Base-by-base conservation (phyloP, 306 rosid genomes). In the Prunus armeniaca region DNA sequence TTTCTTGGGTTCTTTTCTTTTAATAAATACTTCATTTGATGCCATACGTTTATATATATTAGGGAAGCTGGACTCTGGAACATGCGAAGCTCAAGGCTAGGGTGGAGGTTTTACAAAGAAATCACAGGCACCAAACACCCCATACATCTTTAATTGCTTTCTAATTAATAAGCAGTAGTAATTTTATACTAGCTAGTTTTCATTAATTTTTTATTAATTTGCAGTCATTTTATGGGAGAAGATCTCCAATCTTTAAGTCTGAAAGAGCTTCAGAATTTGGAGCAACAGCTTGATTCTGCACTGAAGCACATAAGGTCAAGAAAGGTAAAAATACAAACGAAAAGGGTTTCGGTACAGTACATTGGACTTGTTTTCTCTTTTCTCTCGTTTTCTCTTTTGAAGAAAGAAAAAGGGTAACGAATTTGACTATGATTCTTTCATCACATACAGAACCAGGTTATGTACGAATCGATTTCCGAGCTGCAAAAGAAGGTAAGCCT, bases 51-150 rank as follows among this genome's bases (percentile, higher is more conserved):
- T 45, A 9, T 67, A 93, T 67, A 93, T 34, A 6, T 38, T 38
- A 38, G 98, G 87, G 86, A 78, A 87, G 86, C 75, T 95, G 96
- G 98, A 82, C 76, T 28, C 85, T 90, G 61, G 92, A 95, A 78
- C 92, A 92, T 47, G 93, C 93, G 73, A 95, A 90, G 76, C 92
- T 92, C 41, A 89, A 92, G 83, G 97, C 93, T 6, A 92, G 95
- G 79, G 7, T 95, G 88, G 97, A 92, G 74, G 85, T 88, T 55
- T 82, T 95, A 57, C 85, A 86, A 65, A 86, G 52, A 89, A 90
- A 80, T 85, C 91, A 82, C 65, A 86, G 87, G 98, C 88, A 81
- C 43, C 65, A 25, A 62, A 17, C 9, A 2, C 6, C 1, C 1
- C 5, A 62, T 6, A 32, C 11, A 32, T 28, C 41, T 15, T 25